Base-by-base conservation (phyloP, 805 yeast genomes). In the Maudiozyma serrabonitensis region DNA sequence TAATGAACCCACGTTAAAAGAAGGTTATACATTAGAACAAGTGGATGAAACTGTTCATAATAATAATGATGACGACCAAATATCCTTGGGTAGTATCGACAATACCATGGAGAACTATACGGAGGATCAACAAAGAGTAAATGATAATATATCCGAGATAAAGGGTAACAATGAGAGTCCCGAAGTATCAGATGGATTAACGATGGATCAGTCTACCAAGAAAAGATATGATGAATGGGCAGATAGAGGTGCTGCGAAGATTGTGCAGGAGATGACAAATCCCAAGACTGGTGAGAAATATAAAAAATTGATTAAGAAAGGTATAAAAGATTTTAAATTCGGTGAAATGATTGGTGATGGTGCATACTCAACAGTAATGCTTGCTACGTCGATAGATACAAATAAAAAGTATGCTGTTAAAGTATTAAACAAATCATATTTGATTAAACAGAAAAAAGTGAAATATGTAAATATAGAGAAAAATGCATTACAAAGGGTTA, bases 311-410 rank as follows among this genome's bases (percentile, higher is more conserved):
- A 80, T 73, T 43, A 76, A 64, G 66, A 73, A 62, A 66, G 79
- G 68, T 19, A 95, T 88, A 12, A 80, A 82, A 55, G 99, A 93
- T 63, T 93, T 90, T 66, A 84, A 81, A 54, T 88, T 93, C 63
- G 95, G 95, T 9, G 81, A 87, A 16, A 81, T 84, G 42, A 77
- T 93, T 28, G 99, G 99, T 31, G 95, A 87, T 63, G 99, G 99
- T 1, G 88, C 96, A 6, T 93, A 91, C 63, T 89, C 97, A 9
- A 90, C 95, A 1, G 99, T 91, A 4, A 78, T 80, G 56, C 77
- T 87, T 39, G 99, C 97, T 0, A 76, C 87, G 1, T 95, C 93
- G 53, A 88, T 80, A 58, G 69, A 67, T 26, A 83, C 86, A 43
- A 75, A 76, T 50, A 80, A 83, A 51, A 84, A 90, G 16, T 86